Evolutionary conservation across 2,329 filamentous ascomycete genomes (phyloP), one percentile per base, ranked within the genome.

Genomic region (Apiospora sp.): DNA sequence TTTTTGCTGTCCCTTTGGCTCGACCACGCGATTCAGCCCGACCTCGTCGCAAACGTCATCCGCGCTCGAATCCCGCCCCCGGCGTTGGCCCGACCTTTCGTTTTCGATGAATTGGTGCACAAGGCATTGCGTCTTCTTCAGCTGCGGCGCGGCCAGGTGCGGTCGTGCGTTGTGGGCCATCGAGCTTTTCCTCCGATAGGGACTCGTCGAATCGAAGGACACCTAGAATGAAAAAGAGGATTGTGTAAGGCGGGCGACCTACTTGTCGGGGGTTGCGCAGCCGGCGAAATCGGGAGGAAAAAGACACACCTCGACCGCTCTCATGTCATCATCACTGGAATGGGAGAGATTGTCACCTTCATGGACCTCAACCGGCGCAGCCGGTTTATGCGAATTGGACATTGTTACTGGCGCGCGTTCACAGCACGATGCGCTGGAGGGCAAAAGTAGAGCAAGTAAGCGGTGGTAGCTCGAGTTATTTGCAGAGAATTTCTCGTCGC

Each of bases 131-230:
- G 88, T 87, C 75, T 86, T 86, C 73, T 82, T 80, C 46, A 72
- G 74, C 43, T 81, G 77, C 58, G 80, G 77, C 27, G 27, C 27
- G 8, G 78, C 79, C 13, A 84, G 77, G 69, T 83, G 75, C 6
- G 84, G 84, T 10, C 78, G 74, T 22, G 82, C 77, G 3, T 83
- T 78, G 43, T 92, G 80, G 16, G 92, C 88, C 68, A 93, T 85
- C 16, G 91, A 92, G 77, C 90, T 92, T 82, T 92, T 93, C 73
- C 91, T 87, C 30, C 91, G 88, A 77, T 92, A 90, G 0, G 87
- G 86, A 75, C 88, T 91, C 51, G 86, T 82, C 1, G 88, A 82
- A 74, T 92, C 90, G 77, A 93, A 92, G 30, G 89, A 86, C 69
- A 92, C 90, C 89, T 90, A 68, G 27, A 41, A 44, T 41, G 27